phyloP scores from a whole-genome alignment of 176 grass and related monocot genomes.

The Paspalum notatum region DNA sequence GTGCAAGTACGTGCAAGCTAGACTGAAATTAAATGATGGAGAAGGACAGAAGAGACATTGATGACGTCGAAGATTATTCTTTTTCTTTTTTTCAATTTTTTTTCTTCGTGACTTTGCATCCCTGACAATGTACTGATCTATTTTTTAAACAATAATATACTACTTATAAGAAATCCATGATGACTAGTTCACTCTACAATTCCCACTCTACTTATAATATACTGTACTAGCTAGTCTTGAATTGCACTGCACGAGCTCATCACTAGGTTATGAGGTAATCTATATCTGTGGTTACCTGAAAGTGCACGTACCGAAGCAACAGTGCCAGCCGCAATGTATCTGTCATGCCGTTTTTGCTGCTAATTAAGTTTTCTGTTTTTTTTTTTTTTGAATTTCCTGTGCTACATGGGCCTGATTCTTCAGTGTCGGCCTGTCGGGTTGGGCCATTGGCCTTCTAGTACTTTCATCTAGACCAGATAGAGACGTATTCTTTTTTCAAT shows the following conservation, averaged over 20 bases:
- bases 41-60: neutral
- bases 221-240: too few relatives aligned
- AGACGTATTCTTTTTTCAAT: too few relatives aligned
- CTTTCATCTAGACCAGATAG: too few relatives aligned
- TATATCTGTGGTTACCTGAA: neutral
- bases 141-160: slow-evolving; percentile 17
- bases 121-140: slow-evolving; percentile 40
- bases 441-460: too few relatives aligned
- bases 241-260: too few relatives aligned
- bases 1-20: neutral
- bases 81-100: neutral
- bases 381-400: neutral
- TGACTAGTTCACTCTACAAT: neutral
- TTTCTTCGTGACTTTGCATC: neutral
- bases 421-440: neutral
- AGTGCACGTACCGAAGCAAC: neutral
- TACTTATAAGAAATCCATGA: slow-evolving; percentile 17
- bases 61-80: neutral
- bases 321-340: neutral
- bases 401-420: neutral
- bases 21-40: neutral
- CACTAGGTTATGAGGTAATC: too few relatives aligned
- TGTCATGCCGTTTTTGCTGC: neutral
- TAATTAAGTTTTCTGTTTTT: neutral
- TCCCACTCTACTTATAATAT: too few relatives aligned